These are phyloP conservation scores for Rhododendron ferrugineum DNA, from an alignment of 148 eudicot species.

Conservation along the genomic window DNA sequence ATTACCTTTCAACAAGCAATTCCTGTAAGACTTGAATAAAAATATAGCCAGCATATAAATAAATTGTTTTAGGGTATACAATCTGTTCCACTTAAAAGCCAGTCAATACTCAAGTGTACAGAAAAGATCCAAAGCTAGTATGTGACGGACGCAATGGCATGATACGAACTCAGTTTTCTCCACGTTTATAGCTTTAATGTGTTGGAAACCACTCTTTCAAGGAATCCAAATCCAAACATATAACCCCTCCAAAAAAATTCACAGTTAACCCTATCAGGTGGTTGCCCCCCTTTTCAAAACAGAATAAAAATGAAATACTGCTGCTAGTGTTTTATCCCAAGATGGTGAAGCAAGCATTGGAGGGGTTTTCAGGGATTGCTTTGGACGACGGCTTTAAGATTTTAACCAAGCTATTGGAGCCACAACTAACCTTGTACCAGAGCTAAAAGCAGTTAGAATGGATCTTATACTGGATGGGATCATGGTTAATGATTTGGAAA, in stretches of 20 bases:
- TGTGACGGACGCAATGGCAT: not conserved
- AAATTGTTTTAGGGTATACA: not conserved
- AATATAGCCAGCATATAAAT: conserved; percentile 1
- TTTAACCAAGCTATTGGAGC: not conserved
- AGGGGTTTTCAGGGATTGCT: not conserved
- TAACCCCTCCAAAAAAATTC: not conserved
- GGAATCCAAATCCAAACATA: conserved; percentile 3
- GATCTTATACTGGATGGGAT: not conserved
- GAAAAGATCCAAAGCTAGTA: not conserved
- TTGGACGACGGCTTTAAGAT: not conserved
- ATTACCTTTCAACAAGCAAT: conserved; percentile 61
- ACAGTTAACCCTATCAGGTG: not conserved
- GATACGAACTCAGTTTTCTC: not conserved
- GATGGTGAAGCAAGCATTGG: not conserved
- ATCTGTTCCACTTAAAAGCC: not conserved
- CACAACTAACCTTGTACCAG: not conserved
- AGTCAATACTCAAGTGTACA: not conserved
- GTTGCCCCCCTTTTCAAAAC: not conserved
- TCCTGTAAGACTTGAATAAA: conserved; percentile 25
- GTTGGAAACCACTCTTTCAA: not conserved
- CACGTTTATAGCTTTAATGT: not conserved
- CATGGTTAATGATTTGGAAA: not conserved
- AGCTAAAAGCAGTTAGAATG: not conserved
- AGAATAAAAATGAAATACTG: not conserved
- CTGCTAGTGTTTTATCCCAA: not conserved